phyloP scores from a whole-genome alignment of 495 filamentous ascomycete genomes.

The Penicillium tannophilum region DNA sequence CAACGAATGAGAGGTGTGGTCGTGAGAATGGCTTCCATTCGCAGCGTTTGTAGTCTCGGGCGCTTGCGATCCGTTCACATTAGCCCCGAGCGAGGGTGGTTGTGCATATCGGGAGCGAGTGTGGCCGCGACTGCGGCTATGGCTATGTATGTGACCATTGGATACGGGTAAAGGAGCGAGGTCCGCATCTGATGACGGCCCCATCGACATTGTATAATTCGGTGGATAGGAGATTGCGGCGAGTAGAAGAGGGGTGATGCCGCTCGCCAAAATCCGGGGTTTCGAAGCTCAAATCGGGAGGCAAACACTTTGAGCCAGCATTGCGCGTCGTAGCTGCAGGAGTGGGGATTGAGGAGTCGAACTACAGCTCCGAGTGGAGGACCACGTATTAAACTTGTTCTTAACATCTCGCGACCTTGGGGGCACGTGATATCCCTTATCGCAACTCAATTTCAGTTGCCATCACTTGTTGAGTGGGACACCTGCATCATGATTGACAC shows the following conservation, averaged over 20 bases:
- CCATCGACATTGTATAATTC: slow-evolving; percentile 42
- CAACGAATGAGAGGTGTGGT: slow-evolving; percentile 20
- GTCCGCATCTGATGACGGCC: slow-evolving; percentile 36
- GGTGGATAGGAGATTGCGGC: slow-evolving; percentile 12
- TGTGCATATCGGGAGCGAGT: slow-evolving; percentile 43
- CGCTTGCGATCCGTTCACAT: slow-evolving; percentile 20
- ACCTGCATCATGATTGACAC: slow-evolving; percentile 42
- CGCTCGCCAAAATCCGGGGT: slow-evolving; percentile 12
- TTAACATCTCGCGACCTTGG: slow-evolving; percentile 5
- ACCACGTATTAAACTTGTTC: neutral
- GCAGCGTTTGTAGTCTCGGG: slow-evolving; percentile 21
- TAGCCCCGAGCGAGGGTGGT: slow-evolving; percentile 30
- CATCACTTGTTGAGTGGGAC: slow-evolving; percentile 3
- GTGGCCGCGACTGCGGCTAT: slow-evolving; percentile 45
- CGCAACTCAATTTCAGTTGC: neutral
- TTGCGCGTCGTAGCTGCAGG: slow-evolving; percentile 4
- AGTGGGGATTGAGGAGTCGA: neutral
- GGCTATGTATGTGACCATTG: slow-evolving; percentile 34
- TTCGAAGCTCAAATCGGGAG: slow-evolving; percentile 11
- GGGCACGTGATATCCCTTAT: slow-evolving; percentile 7
- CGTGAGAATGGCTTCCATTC: slow-evolving; percentile 26
- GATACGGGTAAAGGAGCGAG: slow-evolving; percentile 24
- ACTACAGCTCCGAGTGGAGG: neutral
- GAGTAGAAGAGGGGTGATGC: slow-evolving; percentile 10
- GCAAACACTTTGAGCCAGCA: slow-evolving; percentile 10